These are phyloP conservation scores for Neoscytalidium dimidiatum DNA, from an alignment of 2,329 filamentous ascomycete genomes.

Conservation along the genomic window DNA sequence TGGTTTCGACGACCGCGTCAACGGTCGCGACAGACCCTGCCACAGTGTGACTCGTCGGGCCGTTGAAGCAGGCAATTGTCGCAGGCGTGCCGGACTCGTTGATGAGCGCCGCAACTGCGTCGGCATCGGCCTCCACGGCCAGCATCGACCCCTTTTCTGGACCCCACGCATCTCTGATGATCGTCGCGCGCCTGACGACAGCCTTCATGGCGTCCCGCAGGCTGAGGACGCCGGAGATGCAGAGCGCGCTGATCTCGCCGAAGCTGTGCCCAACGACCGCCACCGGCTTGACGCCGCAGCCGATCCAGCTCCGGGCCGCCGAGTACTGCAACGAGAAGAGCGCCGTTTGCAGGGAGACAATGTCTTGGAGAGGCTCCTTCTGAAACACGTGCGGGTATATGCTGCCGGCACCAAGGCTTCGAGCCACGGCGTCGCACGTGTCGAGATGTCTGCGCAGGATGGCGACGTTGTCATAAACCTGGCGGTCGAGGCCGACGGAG, in stretches of 20 bases:
- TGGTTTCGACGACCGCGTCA: conserved; percentile 25
- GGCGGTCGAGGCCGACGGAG: conserved; percentile 19
- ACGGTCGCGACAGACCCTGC: conserved; percentile 41
- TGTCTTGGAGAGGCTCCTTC: conserved; percentile 19
- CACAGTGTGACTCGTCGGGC: conserved; percentile 45
- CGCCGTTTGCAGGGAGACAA: conserved; percentile 29
- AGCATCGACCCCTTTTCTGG: conserved; percentile 29
- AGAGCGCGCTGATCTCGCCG: conserved; percentile 17
- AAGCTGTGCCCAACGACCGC: conserved; percentile 24
- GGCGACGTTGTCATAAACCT: conserved; percentile 20
- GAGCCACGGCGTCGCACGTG: conserved; percentile 3
- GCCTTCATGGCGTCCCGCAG: conserved; percentile 7
- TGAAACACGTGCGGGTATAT: conserved; percentile 28
- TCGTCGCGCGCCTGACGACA: background rate
- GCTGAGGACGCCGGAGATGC: conserved; percentile 4
- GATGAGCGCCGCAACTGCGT: background rate
- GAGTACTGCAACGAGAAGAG: conserved; percentile 37
- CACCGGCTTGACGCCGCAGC: conserved; percentile 21
- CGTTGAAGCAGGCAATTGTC: conserved; percentile 53
- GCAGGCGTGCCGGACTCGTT: background rate
- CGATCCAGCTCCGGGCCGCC: conserved; percentile 32
- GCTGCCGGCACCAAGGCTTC: conserved; percentile 18
- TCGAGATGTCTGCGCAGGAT: conserved; percentile 26
- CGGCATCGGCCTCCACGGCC: conserved; percentile 20
- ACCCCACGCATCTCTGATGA: conserved; percentile 25